phyloP scores from a whole-genome alignment of 306 rosid genomes.

The Medicago lupulina region DNA sequence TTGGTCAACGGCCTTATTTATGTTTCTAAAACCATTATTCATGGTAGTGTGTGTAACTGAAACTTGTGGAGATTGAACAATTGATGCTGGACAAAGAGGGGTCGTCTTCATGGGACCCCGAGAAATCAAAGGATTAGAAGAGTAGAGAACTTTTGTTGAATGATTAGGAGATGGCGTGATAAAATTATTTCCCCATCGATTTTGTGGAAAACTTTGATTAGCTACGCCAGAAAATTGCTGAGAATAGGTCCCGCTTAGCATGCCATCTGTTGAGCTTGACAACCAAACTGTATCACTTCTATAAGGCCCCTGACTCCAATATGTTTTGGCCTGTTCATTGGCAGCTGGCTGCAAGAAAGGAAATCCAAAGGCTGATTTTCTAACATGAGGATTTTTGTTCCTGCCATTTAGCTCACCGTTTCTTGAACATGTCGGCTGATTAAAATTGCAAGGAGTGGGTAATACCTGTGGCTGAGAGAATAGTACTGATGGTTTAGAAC shows the following conservation, averaged over 20 bases:
- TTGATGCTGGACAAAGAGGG: slow-evolving; percentile 46
- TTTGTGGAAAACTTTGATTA: slow-evolving; percentile 54
- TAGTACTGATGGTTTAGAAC: slow-evolving; percentile 58
- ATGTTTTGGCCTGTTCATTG: slow-evolving; percentile 54
- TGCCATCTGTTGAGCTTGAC: slow-evolving; percentile 63
- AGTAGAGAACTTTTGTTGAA: slow-evolving; percentile 52
- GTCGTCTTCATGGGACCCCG: slow-evolving; percentile 52
- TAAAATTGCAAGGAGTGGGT: slow-evolving; percentile 46
- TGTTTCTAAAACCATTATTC: slow-evolving; percentile 47
- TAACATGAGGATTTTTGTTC: slow-evolving; percentile 52
- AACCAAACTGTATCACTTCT: slow-evolving; percentile 65
- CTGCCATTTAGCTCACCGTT: slow-evolving; percentile 55
- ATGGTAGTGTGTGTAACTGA: slow-evolving; percentile 50
- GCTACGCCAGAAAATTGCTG: slow-evolving; percentile 48
- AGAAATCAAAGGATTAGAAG: slow-evolving; percentile 52
- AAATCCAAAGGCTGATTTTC: slow-evolving; percentile 61
- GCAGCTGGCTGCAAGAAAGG: slow-evolving; percentile 70
- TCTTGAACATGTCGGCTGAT: slow-evolving; percentile 47
- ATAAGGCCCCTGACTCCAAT: slow-evolving; percentile 61
- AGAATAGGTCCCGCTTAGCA: slow-evolving; percentile 47
- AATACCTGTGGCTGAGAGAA: slow-evolving; percentile 51
- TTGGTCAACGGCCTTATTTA: slow-evolving; percentile 52
- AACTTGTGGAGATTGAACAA: slow-evolving; percentile 53
- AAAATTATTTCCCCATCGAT: slow-evolving; percentile 53
- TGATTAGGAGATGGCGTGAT: slow-evolving; percentile 54